phyloP scores from a whole-genome alignment of 2,329 filamentous ascomycete species.

The Colletotrichum australisinense region DNA sequence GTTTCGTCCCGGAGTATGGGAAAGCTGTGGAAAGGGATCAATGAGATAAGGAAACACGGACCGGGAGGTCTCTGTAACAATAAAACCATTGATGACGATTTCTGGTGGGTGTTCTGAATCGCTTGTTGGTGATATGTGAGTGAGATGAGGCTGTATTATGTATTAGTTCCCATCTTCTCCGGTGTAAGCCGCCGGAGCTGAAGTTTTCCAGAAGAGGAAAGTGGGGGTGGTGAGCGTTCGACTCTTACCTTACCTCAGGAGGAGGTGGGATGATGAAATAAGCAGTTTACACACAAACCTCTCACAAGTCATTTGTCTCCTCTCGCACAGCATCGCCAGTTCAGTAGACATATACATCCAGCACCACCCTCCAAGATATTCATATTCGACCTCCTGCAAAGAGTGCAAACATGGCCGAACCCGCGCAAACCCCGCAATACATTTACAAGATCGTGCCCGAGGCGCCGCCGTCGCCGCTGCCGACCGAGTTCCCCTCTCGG shows the following conservation, averaged over 20 bases:
- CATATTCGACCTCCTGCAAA: no score
- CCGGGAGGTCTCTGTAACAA: background rate
- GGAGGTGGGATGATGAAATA: background rate
- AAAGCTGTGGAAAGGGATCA: background rate
- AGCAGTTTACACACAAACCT: background rate
- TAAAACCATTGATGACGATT: conserved; percentile 14
- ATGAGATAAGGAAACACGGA: background rate
- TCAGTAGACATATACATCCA: no score
- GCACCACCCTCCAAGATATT: no score
- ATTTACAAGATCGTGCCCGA: conserved; percentile 72
- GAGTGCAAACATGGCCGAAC: conserved; percentile 20
- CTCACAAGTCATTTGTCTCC: background rate
- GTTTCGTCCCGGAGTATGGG: background rate
- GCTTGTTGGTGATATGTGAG: background rate
- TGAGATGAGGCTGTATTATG: background rate
- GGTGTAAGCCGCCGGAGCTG: background rate
- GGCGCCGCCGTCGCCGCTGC: conserved; percentile 64
- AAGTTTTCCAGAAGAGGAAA: background rate
- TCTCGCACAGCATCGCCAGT: no score
- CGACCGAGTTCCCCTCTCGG: conserved; percentile 65
- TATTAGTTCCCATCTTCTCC: background rate
- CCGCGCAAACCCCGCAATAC: conserved; percentile 51
- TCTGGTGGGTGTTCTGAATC: no score
- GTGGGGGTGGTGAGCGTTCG: background rate
- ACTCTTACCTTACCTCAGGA: background rate